phyloP scores from a whole-genome alignment of 495 filamentous ascomycete genomes.

The Venustampulla echinocandica region DNA sequence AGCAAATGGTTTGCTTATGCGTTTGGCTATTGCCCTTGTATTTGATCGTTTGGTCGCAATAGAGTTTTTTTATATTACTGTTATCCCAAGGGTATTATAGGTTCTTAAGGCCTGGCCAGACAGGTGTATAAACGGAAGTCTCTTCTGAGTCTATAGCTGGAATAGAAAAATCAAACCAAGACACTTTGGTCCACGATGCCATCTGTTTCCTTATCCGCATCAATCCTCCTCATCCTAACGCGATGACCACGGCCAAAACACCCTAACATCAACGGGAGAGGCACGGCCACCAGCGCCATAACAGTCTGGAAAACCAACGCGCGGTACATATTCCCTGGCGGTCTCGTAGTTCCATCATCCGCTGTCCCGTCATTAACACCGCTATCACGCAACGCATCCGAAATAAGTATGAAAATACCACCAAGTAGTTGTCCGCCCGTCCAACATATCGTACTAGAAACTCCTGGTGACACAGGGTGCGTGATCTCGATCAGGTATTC shows the following conservation, averaged over 20 bases:
- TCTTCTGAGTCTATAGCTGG: too few species aligned
- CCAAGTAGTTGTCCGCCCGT: slow-evolving; percentile 71
- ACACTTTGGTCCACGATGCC: too few species aligned
- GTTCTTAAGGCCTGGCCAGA: too few species aligned
- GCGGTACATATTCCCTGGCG: slow-evolving; percentile 60
- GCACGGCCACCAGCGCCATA: slow-evolving; percentile 52
- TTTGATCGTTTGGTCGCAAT: too few species aligned
- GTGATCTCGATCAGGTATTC: slow-evolving; percentile 84
- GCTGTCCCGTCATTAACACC: slow-evolving; percentile 26
- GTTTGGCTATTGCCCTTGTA: too few species aligned
- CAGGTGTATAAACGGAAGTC: too few species aligned
- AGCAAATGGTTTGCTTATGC: too few species aligned
- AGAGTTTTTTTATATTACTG: too few species aligned
- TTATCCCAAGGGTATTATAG: too few species aligned
- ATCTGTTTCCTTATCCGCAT: slow-evolving; percentile 45
- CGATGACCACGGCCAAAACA: slow-evolving; percentile 48
- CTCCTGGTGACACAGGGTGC: slow-evolving; percentile 79
- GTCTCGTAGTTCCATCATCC: slow-evolving; percentile 32
- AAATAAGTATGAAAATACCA: slow-evolving; percentile 72
- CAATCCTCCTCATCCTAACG: slow-evolving; percentile 47
- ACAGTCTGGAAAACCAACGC: slow-evolving; percentile 75
- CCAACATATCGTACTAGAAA: slow-evolving; percentile 78
- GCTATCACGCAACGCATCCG: slow-evolving; percentile 63
- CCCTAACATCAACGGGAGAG: slow-evolving; percentile 60
- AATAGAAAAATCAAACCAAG: too few species aligned